A percentile compares a stretch with the other conserved stretches of the same genome.
phyloP scores from a whole-genome alignment of 345 rosid species.

The Cardamine resedifolia region DNA sequence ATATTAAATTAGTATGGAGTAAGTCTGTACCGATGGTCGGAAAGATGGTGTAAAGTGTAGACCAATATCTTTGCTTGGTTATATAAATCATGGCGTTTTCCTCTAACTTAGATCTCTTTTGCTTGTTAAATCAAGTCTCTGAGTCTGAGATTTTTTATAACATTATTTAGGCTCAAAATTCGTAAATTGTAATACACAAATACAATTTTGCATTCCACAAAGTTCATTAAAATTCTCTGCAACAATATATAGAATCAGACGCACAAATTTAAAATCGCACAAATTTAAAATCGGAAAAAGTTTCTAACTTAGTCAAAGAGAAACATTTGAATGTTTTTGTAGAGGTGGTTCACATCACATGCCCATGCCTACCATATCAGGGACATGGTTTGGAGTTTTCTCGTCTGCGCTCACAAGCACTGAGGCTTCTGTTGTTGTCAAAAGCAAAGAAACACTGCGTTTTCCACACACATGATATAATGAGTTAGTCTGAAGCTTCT shows the following conservation, averaged over 20 bases:
- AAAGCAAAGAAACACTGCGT: conserved; percentile 73
- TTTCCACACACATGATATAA: background rate
- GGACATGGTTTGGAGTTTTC: conserved; percentile 67
- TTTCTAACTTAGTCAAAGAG: conserved; percentile 6
- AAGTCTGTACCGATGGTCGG: background rate
- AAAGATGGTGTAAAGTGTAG: too few relatives aligned
- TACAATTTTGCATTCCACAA: background rate
- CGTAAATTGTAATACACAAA: background rate
- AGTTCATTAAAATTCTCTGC: background rate
- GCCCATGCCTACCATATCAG: conserved; percentile 60
- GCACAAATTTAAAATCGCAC: too few relatives aligned
- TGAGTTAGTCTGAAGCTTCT: too few relatives aligned
- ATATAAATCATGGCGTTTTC: background rate
- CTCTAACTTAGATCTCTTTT: background rate
- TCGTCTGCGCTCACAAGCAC: conserved; percentile 53
- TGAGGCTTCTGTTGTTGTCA: conserved; percentile 84
- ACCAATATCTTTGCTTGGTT: background rate
- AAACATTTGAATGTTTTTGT: background rate
- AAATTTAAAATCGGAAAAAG: background rate
- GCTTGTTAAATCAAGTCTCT: background rate
- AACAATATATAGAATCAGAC: background rate
- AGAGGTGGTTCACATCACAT: conserved; percentile 32
- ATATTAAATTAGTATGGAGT: background rate
- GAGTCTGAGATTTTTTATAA: background rate
- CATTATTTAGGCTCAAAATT: background rate